Evolutionary conservation across 768 basidiomycete species (phyloP).

Genomic region (Cubamyces lactineus): DNA sequence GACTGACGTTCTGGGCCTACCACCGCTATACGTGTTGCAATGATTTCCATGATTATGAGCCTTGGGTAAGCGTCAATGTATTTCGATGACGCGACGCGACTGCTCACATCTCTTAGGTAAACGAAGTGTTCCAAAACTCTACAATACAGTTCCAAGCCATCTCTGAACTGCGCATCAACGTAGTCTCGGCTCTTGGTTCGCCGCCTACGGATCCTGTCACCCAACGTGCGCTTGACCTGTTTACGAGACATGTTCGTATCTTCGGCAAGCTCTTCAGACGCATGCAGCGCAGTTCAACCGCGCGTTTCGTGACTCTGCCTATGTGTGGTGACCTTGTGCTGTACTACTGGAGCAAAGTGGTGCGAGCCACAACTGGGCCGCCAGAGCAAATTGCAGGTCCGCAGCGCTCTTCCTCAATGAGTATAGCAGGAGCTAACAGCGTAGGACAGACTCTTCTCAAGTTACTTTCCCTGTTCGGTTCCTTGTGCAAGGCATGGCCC

Average conservation of each 20-base stretch:
- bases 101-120: slow-evolving; percentile 47
- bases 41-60: slow-evolving; percentile 46
- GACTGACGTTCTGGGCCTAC: slow-evolving; percentile 77
- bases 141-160: slow-evolving; percentile 57
- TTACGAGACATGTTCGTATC: slow-evolving; percentile 69
- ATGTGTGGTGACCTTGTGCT: slow-evolving; percentile 67
- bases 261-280: slow-evolving; percentile 85
- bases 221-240: slow-evolving; percentile 51
- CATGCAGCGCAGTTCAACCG: slow-evolving; percentile 61
- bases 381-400: slow-evolving; percentile 60
- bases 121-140: slow-evolving; percentile 63
- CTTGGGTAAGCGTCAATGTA: slow-evolving; percentile 50
- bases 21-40: slow-evolving; percentile 38
- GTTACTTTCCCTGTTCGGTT: slow-evolving; percentile 79
- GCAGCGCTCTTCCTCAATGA: neutral
- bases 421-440: neutral
- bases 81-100: neutral
- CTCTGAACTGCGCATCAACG: slow-evolving; percentile 56
- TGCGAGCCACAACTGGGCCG: slow-evolving; percentile 63
- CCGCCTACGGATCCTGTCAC: slow-evolving; percentile 41
- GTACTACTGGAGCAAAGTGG: slow-evolving; percentile 82
- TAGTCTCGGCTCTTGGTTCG: slow-evolving; percentile 49
- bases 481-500: slow-evolving; percentile 81
- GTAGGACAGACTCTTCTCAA: slow-evolving; percentile 55
- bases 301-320: slow-evolving; percentile 66